Conservation (phyloP, 305 asterid genomes). For the Solanum hybrid region DNA sequence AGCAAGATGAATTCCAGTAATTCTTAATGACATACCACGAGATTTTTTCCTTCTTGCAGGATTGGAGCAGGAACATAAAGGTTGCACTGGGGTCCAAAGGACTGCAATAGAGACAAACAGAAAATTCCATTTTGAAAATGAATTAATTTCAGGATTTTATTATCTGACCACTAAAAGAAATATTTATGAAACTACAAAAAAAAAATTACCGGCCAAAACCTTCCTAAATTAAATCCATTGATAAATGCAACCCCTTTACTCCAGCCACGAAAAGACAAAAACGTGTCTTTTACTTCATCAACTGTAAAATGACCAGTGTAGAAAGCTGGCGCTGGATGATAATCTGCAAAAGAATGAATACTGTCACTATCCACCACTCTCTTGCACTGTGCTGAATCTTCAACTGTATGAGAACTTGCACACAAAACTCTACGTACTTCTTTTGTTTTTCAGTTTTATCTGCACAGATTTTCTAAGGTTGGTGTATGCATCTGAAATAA, state of each 20-base stretch:
- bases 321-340: slow-evolving; percentile 49
- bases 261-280: slow-evolving; percentile 78
- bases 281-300: slow-evolving; percentile 56
- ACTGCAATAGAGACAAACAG: slow-evolving; percentile 37
- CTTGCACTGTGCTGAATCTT: background rate
- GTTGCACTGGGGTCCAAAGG: slow-evolving; percentile 84
- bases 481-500: slow-evolving; percentile 19
- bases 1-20: background rate
- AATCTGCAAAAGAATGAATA: slow-evolving; percentile 28
- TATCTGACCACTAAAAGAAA: background rate
- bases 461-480: slow-evolving; percentile 16
- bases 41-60: slow-evolving; percentile 57
- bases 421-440: slow-evolving; percentile 26
- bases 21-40: slow-evolving; percentile 39
- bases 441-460: slow-evolving; percentile 13
- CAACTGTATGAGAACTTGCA: background rate
- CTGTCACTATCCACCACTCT: background rate
- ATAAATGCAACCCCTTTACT: slow-evolving; percentile 77
- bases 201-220: slow-evolving; percentile 79
- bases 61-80: slow-evolving; percentile 86
- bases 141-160: background rate
- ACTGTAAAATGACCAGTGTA: slow-evolving; percentile 56
- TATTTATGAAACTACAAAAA: background rate
- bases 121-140: background rate
- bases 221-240: slow-evolving; percentile 62